Base-by-base conservation (phyloP, 768 basidiomycete genomes). In the Lactarius vividus region DNA sequence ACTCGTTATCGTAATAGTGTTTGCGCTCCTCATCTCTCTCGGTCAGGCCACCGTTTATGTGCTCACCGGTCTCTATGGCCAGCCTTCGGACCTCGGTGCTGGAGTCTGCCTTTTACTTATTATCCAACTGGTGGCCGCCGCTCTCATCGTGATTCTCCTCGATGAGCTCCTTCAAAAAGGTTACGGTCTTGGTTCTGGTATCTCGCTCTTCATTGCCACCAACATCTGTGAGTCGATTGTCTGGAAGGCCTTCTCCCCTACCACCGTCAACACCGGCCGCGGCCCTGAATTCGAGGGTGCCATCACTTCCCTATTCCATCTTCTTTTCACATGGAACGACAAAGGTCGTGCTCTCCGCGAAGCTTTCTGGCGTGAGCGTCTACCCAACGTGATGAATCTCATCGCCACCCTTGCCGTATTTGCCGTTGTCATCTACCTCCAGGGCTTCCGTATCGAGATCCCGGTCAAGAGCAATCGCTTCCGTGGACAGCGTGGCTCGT, bases 201-300 rank as follows among this genome's bases (percentile, higher is more conserved):
- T 99, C 78, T 96, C 95, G 64, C 89, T 98, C 64, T 98, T 98
- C 85, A 97, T 98, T 72, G 97, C 96, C 4, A 98, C 97, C 81
- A 99, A 98, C 83, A 98, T 99, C 72, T 98, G 96, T 78, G 97
- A 99, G 78, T 93, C 91, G 69, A 98, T 99, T 80, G 88, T 98
- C 75, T 99, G 96, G 96, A 99, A 99, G 75, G 97, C 96, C 1
- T 98, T 99, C 80, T 96, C 94, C 1, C 97, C 97, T 11, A 98
- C 94, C 26, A 98, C 97, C 55, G 79, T 98, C 79, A 98, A 98
- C 85, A 98, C 95, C 35, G 97, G 96, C 44, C 92, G 96, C 69
- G 96, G 96, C 3, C 92, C 96, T 60, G 97, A 99, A 77, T 99
- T 98, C 71, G 96, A 98, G 74, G 97, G 97, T 67, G 97, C 96